Conservation (phyloP, 73 alveolate species). For the Tetrahymena thermophila region DNA sequence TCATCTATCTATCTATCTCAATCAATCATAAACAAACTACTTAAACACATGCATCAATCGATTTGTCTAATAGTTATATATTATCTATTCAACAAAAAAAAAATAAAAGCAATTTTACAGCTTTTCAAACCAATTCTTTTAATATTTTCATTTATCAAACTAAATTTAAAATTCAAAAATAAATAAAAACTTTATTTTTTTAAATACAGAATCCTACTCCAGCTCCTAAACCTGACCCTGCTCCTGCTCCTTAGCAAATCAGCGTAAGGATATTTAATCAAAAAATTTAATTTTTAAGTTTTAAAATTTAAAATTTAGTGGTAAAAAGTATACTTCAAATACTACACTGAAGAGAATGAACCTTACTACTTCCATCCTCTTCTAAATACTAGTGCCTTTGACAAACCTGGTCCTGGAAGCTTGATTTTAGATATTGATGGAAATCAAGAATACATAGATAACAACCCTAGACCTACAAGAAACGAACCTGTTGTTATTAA, state of each 20-base stretch:
- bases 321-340: neutral
- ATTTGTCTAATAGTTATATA: neutral
- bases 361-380: neutral
- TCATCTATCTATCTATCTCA: neutral
- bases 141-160: too few species aligned
- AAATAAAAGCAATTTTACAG: too few species aligned
- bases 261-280: neutral
- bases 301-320: neutral
- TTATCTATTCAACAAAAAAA: neutral
- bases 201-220: neutral
- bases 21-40: neutral
- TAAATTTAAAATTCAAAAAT: too few species aligned
- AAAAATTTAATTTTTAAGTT: neutral
- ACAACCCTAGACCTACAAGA: neutral
- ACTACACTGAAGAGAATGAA: neutral
- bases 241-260: neutral
- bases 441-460: neutral
- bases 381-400: neutral
- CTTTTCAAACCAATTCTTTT: neutral
- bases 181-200: neutral
- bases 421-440: neutral
- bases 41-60: neutral
- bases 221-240: neutral
- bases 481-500: neutral
- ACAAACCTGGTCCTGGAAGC: neutral